Base-by-base conservation (phyloP, 805 yeast genomes). In the Sugiyamaella chiloensis region DNA sequence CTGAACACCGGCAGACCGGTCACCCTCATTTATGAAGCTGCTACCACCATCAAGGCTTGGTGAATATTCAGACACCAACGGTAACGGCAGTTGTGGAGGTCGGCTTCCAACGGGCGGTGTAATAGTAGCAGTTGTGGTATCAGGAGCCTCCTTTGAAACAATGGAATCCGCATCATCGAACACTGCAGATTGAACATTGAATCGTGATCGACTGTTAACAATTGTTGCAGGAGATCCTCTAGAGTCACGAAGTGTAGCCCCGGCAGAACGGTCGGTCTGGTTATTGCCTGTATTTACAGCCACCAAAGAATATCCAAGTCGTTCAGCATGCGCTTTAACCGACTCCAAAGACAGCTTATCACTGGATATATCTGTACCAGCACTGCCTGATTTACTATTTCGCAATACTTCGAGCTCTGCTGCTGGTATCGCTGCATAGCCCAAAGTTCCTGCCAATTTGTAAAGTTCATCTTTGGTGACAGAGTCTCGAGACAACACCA, bases 101-200 rank as follows among this genome's bases (percentile, higher is more conserved):
- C 47, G 16, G 14, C 31, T 26, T 16, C 30, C 29, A 32, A 20
- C 7, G 5, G 20, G 43, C 24, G n/a, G n/a, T 19, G 26, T 40
- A n/a, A n/a, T n/a, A n/a, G n/a, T n/a, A n/a, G n/a, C n/a, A n/a
- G n/a, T n/a, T n/a, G n/a, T 24, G 5, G 32, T 23, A 8, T 16
- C 37, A 26, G 26, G 19, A 8, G 19, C 32, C 21, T 40, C 42
- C 9, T 24, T 24, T 3, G 49, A 40, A 11, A 21, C 12, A 12
- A 43, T 46, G 6, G 50, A 46, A 4, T 9, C 36, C 2, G 49
- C 32, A 31, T 52, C 55, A 17, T 51, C 53, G 14, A 53, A 23
- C 11, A 52, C 46, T 5, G 53, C 57, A 2, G 57, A 44, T 9
- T 53, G 57, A 31, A 48, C 45, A 19, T 47, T 45, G 42, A 29